A percentile compares a stretch with the other conserved stretches of the same genome.
Evolutionary conservation across 768 basidiomycete genomes (phyloP).

Genomic region (Suillus tomentosus): DNA sequence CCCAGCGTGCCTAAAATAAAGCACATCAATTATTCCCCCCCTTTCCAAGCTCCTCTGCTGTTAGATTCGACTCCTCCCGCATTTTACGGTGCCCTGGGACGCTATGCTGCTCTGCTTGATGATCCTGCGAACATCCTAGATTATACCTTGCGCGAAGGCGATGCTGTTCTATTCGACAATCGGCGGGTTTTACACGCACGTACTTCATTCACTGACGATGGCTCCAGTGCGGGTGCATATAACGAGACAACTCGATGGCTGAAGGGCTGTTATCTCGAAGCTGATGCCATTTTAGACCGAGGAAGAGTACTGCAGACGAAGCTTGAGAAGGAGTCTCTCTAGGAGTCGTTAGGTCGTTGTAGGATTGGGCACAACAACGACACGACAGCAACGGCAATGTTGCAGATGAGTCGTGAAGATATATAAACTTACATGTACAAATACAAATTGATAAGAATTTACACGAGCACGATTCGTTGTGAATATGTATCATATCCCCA

Average conservation of each 20-base stretch:
- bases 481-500: neutral
- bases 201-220: conserved; percentile 61
- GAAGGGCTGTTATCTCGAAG: conserved; percentile 84
- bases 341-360: neutral
- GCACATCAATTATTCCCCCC: conserved; percentile 90
- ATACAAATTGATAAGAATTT: neutral
- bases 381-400: neutral
- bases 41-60: conserved; percentile 86
- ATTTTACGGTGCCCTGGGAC: conserved; percentile 63
- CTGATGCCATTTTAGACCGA: conserved; percentile 62
- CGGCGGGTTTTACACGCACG: conserved; percentile 86
- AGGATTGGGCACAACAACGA: neutral
- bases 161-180: conserved; percentile 92
- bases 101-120: conserved; percentile 62
- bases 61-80: conserved; percentile 46
- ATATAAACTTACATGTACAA: neutral
- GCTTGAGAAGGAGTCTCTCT: conserved; percentile 10
- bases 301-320: conserved; percentile 50
- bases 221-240: conserved; percentile 28
- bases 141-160: conserved; percentile 77
- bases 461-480: too few species aligned
- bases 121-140: conserved; percentile 51
- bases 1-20: conserved; percentile 39
- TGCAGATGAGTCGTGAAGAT: neutral
- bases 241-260: conserved; percentile 77